Percentiles rank a stretch among this genome's conserved stretches.
Evolutionary conservation across 805 yeast genomes (phyloP).

Genomic region (Lachancea kluyveri): DNA sequence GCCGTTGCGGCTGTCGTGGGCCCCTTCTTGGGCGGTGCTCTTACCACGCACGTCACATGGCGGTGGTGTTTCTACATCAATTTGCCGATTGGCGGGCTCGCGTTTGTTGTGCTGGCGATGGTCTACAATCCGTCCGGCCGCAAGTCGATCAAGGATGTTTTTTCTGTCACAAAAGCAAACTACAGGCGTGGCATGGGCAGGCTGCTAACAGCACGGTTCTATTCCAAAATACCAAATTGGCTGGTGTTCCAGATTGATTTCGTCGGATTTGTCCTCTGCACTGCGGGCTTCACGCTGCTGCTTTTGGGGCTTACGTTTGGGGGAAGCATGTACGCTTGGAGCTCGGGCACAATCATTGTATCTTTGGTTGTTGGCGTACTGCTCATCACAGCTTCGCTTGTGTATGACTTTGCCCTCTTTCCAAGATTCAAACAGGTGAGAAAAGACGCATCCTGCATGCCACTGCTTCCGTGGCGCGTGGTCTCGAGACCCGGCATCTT

Average conservation of each 20-base stretch:
- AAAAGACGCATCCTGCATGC: conserved; percentile 5
- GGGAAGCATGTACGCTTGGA: conserved; percentile 53
- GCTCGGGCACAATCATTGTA: conserved; percentile 36
- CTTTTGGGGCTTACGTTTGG: conserved; percentile 34
- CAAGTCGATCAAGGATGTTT: background rate
- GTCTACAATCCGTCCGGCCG: conserved; percentile 13
- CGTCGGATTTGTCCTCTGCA: conserved; percentile 15
- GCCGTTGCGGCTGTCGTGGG: conserved; percentile 50
- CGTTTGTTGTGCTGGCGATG: conserved; percentile 13
- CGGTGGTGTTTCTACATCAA: conserved; percentile 73
- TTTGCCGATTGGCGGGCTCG: conserved; percentile 54
- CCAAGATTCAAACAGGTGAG: background rate
- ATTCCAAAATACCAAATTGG: too few relatives aligned
- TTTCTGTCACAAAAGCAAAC: too few relatives aligned
- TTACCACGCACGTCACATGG: conserved; percentile 57
- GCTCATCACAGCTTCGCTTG: conserved; percentile 36
- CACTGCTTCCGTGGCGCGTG: conserved; percentile 3
- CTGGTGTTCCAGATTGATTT: conserved; percentile 17
- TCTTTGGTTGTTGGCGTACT: conserved; percentile 39
- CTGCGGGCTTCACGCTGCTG: conserved; percentile 17
- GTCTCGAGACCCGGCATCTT: conserved; percentile 9
- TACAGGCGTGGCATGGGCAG: too few relatives aligned
- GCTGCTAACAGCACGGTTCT: too few relatives aligned
- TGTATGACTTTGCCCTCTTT: conserved; percentile 36
- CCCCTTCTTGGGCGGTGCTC: conserved; percentile 62